phyloP scores from a whole-genome alignment of 2,329 filamentous ascomycete genomes.

The Cadophora sp. region DNA sequence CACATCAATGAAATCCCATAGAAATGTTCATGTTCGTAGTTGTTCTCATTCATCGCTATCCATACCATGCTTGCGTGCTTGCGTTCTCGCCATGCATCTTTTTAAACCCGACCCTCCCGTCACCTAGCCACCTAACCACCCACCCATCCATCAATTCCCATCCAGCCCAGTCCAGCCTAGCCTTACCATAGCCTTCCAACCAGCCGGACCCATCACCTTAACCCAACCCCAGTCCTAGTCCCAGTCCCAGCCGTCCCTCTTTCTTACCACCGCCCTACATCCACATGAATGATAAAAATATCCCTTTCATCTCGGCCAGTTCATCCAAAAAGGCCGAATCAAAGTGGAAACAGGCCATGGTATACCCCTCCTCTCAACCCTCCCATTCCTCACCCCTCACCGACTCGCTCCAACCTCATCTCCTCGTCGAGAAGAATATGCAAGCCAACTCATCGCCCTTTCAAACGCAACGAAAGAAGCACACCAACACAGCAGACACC shows the following conservation, averaged over 20 bases:
- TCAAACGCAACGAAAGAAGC: background rate
- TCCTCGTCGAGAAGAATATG: background rate
- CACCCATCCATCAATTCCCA: background rate
- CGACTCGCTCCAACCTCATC: background rate
- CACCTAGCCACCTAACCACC: background rate
- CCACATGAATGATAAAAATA: background rate
- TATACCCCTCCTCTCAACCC: background rate
- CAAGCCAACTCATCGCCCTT: background rate
- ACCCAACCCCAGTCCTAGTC: background rate
- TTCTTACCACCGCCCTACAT: too few species aligned
- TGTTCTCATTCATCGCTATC: conserved; percentile 6
- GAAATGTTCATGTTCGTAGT: background rate
- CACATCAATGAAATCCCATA: too few species aligned
- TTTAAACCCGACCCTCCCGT: background rate
- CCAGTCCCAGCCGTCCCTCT: background rate
- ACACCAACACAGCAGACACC: background rate
- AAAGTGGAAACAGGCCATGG: background rate
- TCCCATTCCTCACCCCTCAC: background rate
- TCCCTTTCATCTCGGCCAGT: background rate
- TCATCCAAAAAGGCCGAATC: background rate
- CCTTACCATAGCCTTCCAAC: background rate
- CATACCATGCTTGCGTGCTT: conserved; percentile 9
- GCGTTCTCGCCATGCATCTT: background rate
- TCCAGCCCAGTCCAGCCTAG: background rate
- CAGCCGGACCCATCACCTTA: background rate